Percentiles rank a stretch among this genome's conserved stretches.
Evolutionary conservation across 164 flowering plant species (phyloP).

Genomic region (Sextonia rubra): DNA sequence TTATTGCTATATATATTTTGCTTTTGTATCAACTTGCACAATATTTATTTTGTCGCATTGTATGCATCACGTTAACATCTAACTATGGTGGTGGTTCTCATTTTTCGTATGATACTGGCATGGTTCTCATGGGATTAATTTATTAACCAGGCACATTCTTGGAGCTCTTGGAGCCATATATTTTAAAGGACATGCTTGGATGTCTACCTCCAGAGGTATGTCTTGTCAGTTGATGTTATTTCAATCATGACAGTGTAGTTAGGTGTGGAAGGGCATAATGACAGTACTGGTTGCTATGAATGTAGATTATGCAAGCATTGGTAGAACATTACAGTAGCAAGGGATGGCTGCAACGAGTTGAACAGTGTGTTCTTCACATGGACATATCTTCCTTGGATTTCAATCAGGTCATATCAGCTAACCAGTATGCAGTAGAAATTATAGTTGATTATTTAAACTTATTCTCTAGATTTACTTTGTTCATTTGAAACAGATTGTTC

Average conservation of each 20-base stretch:
- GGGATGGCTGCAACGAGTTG: conserved; percentile 98
- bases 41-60: background rate
- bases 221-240: background rate
- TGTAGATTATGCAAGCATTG: conserved; percentile 95
- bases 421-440: conserved; percentile 2
- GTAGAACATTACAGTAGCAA: conserved; percentile 92
- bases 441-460: background rate
- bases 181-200: conserved; percentile 95
- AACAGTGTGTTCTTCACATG: conserved; percentile 99
- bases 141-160: conserved; percentile 67
- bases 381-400: conserved; percentile 97
- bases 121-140: background rate
- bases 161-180: conserved; percentile 98
- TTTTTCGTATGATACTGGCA: no score
- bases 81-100: background rate
- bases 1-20: background rate
- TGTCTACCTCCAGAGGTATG: conserved; percentile 84
- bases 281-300: background rate
- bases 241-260: background rate
- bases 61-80: background rate
- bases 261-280: background rate
- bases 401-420: conserved; percentile 60
- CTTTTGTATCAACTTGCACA: background rate
- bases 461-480: background rate
- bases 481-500: conserved; percentile 2